phyloP scores from a whole-genome alignment of 352 stramenopile genomes.

The Pythium aquatile region DNA sequence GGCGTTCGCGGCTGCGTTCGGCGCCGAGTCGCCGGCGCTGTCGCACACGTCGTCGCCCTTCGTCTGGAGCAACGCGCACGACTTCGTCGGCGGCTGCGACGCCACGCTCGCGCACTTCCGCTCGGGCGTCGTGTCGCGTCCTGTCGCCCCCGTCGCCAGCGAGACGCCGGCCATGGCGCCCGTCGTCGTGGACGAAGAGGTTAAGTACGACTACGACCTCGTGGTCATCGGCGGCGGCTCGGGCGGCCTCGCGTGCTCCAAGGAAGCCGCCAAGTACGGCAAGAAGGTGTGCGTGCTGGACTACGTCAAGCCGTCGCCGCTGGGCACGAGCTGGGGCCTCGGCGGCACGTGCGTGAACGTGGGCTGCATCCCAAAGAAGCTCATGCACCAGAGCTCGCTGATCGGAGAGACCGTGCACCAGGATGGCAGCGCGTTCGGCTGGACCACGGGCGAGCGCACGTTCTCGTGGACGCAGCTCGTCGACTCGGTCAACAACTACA shows the following conservation, averaged over 20 bases:
- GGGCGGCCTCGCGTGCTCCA: conserved; percentile 93
- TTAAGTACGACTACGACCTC: conserved; percentile 80
- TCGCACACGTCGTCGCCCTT: conserved; percentile 75
- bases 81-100: conserved; percentile 70
- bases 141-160: neutral
- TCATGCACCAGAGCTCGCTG: conserved; percentile 97
- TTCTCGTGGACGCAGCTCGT: conserved; percentile 93
- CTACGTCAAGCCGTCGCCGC: conserved; percentile 91
- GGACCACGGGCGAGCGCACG: conserved; percentile 44
- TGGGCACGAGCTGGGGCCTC: conserved; percentile 89
- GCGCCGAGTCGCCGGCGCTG: conserved; percentile 35
- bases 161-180: conserved; percentile 23
- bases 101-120: conserved; percentile 64
- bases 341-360: conserved; percentile 99
- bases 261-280: conserved; percentile 92
- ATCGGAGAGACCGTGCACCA: conserved; percentile 88
- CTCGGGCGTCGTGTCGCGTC: conserved; percentile 32
- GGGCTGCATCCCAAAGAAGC: conserved; percentile 99
- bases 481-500: conserved; percentile 95
- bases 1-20: conserved; percentile 40
- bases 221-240: conserved; percentile 81
- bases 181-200: conserved; percentile 24
- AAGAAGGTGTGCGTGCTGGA: conserved; percentile 96
- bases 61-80: conserved; percentile 58
- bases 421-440: conserved; percentile 89